Percentiles rank a stretch among this genome's conserved stretches.
Conservation (phyloP, 2,329 filamentous ascomycete species). For the Arthroderma sp. region DNA sequence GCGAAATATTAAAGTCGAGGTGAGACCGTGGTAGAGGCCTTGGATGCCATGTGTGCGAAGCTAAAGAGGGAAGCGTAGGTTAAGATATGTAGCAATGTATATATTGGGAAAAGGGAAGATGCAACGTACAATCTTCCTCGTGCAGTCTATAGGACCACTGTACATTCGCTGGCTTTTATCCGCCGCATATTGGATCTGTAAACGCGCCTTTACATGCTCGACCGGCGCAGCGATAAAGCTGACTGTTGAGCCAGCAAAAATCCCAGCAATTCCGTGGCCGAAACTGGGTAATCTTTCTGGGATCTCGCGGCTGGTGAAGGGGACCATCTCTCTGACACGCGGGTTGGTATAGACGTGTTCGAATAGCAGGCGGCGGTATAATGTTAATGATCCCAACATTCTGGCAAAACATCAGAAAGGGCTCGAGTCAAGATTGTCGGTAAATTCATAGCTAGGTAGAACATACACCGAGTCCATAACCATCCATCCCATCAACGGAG, state of each 20-base stretch:
- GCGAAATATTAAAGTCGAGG: slow-evolving; percentile 75
- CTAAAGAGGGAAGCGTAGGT: slow-evolving; percentile 14
- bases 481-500: slow-evolving; percentile 93
- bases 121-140: slow-evolving; percentile 44
- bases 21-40: slow-evolving; percentile 76
- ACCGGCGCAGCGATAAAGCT: slow-evolving; percentile 86
- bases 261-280: slow-evolving; percentile 78
- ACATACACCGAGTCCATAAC: slow-evolving; percentile 71
- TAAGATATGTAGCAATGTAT: neutral
- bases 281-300: slow-evolving; percentile 51
- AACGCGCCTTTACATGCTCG: slow-evolving; percentile 84
- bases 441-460: neutral
- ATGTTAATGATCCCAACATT: slow-evolving; percentile 83
- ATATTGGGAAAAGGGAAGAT: neutral
- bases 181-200: slow-evolving; percentile 87
- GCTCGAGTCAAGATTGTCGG: too few species aligned
- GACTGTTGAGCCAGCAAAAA: slow-evolving; percentile 78
- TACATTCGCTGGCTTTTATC: slow-evolving; percentile 67
- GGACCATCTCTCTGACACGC: slow-evolving; percentile 23
- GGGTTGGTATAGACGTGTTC: slow-evolving; percentile 60
- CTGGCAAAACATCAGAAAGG: slow-evolving; percentile 14
- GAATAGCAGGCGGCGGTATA: slow-evolving; percentile 74
- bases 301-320: slow-evolving; percentile 23
- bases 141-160: slow-evolving; percentile 73
- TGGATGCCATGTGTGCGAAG: slow-evolving; percentile 52